Base-by-base conservation (phyloP, 2,329 filamentous ascomycete species). In the Trichoderma brevicompactum region DNA sequence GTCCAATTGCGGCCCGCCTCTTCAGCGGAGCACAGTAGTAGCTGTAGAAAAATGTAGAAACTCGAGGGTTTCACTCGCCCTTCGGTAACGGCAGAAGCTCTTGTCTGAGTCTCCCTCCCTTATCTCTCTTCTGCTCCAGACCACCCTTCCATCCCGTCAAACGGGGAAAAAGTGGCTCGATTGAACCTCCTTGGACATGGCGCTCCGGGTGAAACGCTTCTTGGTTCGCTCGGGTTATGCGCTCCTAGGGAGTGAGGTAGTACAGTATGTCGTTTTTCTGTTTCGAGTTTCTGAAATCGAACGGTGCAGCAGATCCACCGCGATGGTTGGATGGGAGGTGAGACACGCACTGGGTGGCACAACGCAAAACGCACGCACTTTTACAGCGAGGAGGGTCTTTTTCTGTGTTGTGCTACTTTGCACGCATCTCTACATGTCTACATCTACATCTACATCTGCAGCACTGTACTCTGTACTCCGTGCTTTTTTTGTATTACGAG, bases 221-320 rank as follows among this genome's bases (percentile, higher is more conserved):
- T 36, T 19, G 41, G 17, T 54, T 34, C 34, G 50, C 36, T 54
- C 13, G 53, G n/a, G 13, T 28, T 28, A 28, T 28, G 23, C 23
- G 23, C 23, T 28, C 23, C 23, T 28, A 28, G 23, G 23, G 23
- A 28, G 23, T 28, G 5, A 28, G 2, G 23, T 28, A 28, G 28
- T 23, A 50, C 48, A 56, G 40, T 58, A 58, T 40, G 44, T 46
- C 54, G 15, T 34, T 43, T 9, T n/a, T 36, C 34, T 32, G 56
- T 60, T 50, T 60, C 56, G 34, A 28, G 36, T 41, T 19, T 50
- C 36, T 41, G 15, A 15, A 12, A n/a, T 50, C 44, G 23, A 15
- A 60, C 56, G 41, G 56, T 40, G 56, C 56, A 60, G 43, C 43
- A 59, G 56, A 60, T 60, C 56, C 46, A 44, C 10, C 56, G 56